phyloP scores from a whole-genome alignment of 2,329 filamentous ascomycete genomes.

The Neonectria coccinea region DNA sequence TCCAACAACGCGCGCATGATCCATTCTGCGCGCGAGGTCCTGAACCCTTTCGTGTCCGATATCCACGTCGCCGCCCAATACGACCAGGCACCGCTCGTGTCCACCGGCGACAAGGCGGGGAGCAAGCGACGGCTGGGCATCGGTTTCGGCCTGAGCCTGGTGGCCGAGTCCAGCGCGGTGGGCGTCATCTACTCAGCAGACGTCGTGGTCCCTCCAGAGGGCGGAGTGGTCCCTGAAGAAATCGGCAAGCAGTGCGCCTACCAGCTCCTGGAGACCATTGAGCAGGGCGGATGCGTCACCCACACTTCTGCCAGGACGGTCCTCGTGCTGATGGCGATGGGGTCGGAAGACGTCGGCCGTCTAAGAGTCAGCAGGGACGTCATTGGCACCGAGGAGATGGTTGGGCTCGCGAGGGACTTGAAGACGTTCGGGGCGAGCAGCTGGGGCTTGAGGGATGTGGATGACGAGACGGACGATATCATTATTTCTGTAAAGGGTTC shows the following conservation, averaged over 20 bases:
- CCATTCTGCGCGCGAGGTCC: constrained; percentile 84
- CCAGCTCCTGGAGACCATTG: constrained; percentile 86
- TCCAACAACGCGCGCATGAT: constrained; percentile 98
- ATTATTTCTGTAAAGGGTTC: constrained; percentile 91
- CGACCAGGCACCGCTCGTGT: constrained; percentile 71
- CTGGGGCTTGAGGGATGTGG: constrained; percentile 87
- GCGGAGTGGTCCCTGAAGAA: constrained; percentile 89
- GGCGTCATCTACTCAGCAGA: constrained; percentile 92
- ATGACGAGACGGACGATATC: constrained; percentile 76
- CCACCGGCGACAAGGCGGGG: constrained; percentile 64
- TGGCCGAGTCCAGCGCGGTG: constrained; percentile 87
- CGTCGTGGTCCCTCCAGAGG: constrained; percentile 77
- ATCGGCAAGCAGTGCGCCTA: constrained; percentile 89
- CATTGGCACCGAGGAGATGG: constrained; percentile 81
- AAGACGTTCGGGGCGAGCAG: constrained; percentile 89
- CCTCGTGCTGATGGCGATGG: constrained; percentile 96
- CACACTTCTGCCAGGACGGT: constrained; percentile 78
- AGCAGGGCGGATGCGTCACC: constrained; percentile 84
- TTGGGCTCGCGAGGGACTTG: constrained; percentile 85
- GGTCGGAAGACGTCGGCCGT: constrained; percentile 92
- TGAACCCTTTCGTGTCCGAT: constrained; percentile 88
- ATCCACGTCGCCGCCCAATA: constrained; percentile 90
- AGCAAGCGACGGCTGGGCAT: constrained; percentile 79
- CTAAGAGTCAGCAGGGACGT: constrained; percentile 85
- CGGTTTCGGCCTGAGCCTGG: constrained; percentile 89